These are phyloP conservation scores for Monilinia laxa DNA, from an alignment of 2,329 filamentous ascomycete species.

Conservation along the genomic window DNA sequence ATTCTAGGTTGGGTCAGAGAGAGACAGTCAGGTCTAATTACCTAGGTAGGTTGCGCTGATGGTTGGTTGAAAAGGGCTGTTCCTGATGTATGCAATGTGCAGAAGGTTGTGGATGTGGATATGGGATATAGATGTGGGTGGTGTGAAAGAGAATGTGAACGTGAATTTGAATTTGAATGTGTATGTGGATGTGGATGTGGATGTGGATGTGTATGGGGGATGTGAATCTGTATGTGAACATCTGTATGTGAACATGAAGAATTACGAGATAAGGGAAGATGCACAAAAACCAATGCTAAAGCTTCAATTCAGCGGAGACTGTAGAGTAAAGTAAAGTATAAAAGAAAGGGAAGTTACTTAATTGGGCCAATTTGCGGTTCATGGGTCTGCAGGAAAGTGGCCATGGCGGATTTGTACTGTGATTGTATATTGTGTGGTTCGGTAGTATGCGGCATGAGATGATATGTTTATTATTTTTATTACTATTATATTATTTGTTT, in stretches of 20 bases:
- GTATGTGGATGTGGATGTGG: too few species aligned
- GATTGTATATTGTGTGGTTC: too few species aligned
- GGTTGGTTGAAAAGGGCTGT: constrained; percentile 1
- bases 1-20: neutral
- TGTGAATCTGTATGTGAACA: too few species aligned
- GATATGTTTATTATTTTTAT: too few species aligned
- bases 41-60: constrained; percentile 1
- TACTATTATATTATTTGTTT: too few species aligned
- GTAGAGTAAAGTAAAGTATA: too few species aligned
- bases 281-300: neutral
- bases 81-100: constrained; percentile 4
- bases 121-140: neutral
- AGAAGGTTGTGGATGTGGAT: neutral
- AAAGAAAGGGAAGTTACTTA: neutral
- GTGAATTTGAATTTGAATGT: too few species aligned
- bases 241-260: neutral
- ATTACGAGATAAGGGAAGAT: neutral
- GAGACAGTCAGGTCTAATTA: neutral
- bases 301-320: neutral
- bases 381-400: neutral
- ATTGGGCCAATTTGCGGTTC: neutral
- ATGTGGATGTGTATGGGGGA: too few species aligned
- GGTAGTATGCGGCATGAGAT: too few species aligned
- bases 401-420: too few species aligned
- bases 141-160: too few species aligned